Evolutionary conservation across 306 rosid species (phyloP).

Genomic region (Cicer bijugum): DNA sequence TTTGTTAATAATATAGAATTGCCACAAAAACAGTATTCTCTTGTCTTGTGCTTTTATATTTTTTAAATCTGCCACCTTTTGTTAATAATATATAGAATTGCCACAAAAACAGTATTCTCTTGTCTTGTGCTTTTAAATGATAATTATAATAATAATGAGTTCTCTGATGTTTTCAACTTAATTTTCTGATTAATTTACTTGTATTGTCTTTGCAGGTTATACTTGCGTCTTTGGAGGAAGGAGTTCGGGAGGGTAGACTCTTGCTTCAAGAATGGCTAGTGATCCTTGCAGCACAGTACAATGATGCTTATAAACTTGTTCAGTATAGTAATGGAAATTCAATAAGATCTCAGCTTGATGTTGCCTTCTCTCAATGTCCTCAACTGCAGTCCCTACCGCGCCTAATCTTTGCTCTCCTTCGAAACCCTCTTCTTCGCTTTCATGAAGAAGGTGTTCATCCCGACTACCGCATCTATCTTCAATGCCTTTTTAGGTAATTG

Average conservation of each 20-base stretch:
- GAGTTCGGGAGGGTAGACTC: conserved; percentile 94
- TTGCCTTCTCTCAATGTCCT: conserved; percentile 89
- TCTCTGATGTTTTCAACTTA: conserved; percentile 34
- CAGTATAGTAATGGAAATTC: conserved; percentile 73
- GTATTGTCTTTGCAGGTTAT: conserved; percentile 65
- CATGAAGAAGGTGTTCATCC: conserved; percentile 99
- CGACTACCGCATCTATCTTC: conserved; percentile 87
- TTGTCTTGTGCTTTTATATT: conserved; percentile 13
- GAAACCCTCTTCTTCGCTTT: conserved; percentile 88
- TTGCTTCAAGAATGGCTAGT: conserved; percentile 99
- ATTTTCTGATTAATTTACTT: conserved; percentile 18
- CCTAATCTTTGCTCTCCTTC: conserved; percentile 85
- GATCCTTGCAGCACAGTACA: conserved; percentile 90
- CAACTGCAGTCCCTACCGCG: conserved; percentile 86
- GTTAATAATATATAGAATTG: conserved; percentile 25
- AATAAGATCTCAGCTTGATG: conserved; percentile 74
- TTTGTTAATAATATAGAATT: conserved; percentile 17
- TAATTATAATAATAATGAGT: neutral
- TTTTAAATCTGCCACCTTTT: conserved; percentile 25
- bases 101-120: conserved; percentile 15
- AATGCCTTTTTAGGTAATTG: conserved; percentile 90
- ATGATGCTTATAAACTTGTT: conserved; percentile 73
- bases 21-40: conserved; percentile 18
- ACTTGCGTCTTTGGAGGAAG: conserved; percentile 91
- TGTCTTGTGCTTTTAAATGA: neutral